Evolutionary conservation across 495 filamentous ascomycete genomes (phyloP).

Genomic region (Trypethelium eluteriae): DNA sequence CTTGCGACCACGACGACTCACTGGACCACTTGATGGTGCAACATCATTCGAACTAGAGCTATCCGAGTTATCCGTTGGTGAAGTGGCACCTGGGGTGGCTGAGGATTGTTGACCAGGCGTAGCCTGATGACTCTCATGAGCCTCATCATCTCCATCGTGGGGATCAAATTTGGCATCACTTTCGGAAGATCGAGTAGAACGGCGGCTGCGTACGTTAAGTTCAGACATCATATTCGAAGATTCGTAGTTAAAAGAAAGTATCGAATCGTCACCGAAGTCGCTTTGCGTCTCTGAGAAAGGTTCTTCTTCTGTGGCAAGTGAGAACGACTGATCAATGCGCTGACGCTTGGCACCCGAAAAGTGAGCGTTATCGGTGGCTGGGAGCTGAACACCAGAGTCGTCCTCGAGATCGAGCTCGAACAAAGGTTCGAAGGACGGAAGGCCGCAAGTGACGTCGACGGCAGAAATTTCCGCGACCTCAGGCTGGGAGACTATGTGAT

Average conservation of each 20-base stretch:
- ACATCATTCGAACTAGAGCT: slow-evolving; percentile 22
- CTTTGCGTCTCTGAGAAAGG: slow-evolving; percentile 73
- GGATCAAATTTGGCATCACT: not conserved
- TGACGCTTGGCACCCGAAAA: slow-evolving; percentile 73
- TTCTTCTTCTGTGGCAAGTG: slow-evolving; percentile 46
- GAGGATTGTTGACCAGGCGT: slow-evolving; percentile 38
- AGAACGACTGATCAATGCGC: slow-evolving; percentile 56
- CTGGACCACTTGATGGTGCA: slow-evolving; percentile 48
- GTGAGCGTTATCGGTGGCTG: slow-evolving; percentile 50
- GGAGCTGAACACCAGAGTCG: slow-evolving; percentile 66
- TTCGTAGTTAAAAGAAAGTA: slow-evolving; percentile 34
- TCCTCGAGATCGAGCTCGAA: slow-evolving; percentile 91
- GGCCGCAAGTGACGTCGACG: slow-evolving; percentile 31
- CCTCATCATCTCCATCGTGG: not conserved
- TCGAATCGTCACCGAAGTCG: slow-evolving; percentile 58
- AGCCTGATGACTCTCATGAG: slow-evolving; percentile 17
- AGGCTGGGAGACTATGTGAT: slow-evolving; percentile 40
- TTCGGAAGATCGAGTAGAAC: not conserved
- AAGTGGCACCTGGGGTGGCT: slow-evolving; percentile 29
- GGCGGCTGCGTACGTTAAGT: not conserved
- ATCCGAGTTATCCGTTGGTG: slow-evolving; percentile 34
- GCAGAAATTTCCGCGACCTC: slow-evolving; percentile 47
- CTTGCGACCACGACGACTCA: slow-evolving; percentile 93
- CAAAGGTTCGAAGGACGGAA: slow-evolving; percentile 73
- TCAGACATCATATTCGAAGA: slow-evolving; percentile 7